Base-by-base conservation (phyloP, 1,284 basidiomycete species). In the Sanghuangporus sanghuang region DNA sequence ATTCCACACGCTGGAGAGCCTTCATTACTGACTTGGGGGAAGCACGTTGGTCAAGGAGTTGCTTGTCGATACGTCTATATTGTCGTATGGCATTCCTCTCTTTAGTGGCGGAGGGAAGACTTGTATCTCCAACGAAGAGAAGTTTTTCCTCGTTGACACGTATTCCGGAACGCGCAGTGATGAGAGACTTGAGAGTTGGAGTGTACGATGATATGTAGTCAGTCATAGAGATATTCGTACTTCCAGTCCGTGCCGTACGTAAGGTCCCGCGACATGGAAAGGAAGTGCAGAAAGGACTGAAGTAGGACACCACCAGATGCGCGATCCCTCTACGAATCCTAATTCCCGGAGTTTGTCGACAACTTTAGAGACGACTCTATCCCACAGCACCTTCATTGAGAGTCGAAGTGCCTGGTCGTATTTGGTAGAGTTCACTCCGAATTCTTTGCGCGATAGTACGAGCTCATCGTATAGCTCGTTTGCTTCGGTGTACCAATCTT, bases 281-380 rank as follows among this genome's bases (percentile, higher is more conserved):
- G 80, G 79, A 11, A 81, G 63, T 14, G 68, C 68, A 14, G 73
- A 67, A 32, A 80, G 68, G 4, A 58, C 49, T 0, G 72, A 72
- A 0, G 75, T 76, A 2, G 77, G 77, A 59, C 77, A 81, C 79
- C 79, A 81, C 77, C 79, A 81, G 14, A 81, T 69, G 9, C 75
- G 73, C 1, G 75, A 73, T 12, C 72, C 67, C 12, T 54, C 57
- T 0, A 62, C 57, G 3, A 66, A 54, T 16, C 44, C 59, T 3
- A 71, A 57, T 4, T 57, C 23, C 3, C 48, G 16, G 0, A 78
- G 35, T 44, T 61, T 63, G 23, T 69, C 66, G 14, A 73, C 61
- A 16, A 78, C 67, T 6, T 75, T 75, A 12, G 58, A 58, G 6
- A 74, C 74, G 39, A 79, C 61, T 6, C 68, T 57, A n/a, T 71